Percentiles rank a stretch among this genome's conserved stretches.
Evolutionary conservation across 768 basidiomycete genomes (phyloP).

Genomic region (Lentinula sp.): DNA sequence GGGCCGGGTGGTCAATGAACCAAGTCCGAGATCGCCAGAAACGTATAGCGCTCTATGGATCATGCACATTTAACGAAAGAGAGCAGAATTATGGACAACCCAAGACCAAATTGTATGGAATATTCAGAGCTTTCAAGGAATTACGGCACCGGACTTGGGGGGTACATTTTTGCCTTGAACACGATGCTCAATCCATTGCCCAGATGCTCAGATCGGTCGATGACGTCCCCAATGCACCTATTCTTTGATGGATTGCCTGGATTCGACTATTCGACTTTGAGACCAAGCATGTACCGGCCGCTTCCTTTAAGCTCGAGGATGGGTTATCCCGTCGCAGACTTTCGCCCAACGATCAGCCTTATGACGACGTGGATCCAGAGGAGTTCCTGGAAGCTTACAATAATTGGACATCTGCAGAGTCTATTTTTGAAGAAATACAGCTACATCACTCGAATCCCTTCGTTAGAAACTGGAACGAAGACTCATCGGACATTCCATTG

Average conservation of each 20-base stretch:
- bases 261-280: constrained; percentile 29
- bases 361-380: too few species aligned
- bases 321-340: constrained; percentile 20
- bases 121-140: constrained; percentile 24
- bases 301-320: constrained; percentile 23
- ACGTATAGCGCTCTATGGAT: constrained; percentile 21
- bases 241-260: constrained; percentile 30
- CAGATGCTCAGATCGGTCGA: constrained; percentile 30
- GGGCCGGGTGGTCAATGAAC: too few species aligned
- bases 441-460: too few species aligned
- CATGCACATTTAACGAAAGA: constrained; percentile 24
- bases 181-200: constrained; percentile 27
- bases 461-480: too few species aligned
- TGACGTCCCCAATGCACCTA: constrained; percentile 23
- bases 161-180: constrained; percentile 23
- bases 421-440: too few species aligned
- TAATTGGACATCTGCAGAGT: too few species aligned
- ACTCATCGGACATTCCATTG: too few species aligned
- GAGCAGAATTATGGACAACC: constrained; percentile 28
- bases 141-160: constrained; percentile 23
- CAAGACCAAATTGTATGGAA: constrained; percentile 30
- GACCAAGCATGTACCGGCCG: constrained; percentile 26
- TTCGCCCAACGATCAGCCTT: too few species aligned
- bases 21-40: constrained; percentile 20
- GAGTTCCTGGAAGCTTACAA: constrained; percentile 15